A percentile compares a stretch with the other conserved stretches of the same genome.
Conservation (phyloP, 805 yeast genomes). For the Hanseniaspora vineae region DNA sequence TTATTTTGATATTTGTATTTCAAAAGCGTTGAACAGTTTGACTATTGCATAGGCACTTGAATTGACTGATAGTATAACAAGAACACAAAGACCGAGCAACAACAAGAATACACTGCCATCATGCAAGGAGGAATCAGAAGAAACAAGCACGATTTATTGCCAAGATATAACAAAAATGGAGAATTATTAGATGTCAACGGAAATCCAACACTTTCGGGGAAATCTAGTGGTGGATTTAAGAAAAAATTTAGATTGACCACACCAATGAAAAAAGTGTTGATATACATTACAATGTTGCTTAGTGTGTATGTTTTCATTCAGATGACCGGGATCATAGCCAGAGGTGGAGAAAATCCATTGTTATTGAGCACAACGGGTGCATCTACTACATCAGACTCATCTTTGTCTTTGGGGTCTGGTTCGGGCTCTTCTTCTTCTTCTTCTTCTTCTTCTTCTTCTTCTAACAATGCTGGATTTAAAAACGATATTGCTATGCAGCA, state of each 20-base stretch:
- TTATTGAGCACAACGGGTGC: background rate
- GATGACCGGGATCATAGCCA: slow-evolving; percentile 16
- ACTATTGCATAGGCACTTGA: too few relatives aligned
- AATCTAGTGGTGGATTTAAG: slow-evolving; percentile 11
- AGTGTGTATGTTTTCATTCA: slow-evolving; percentile 23
- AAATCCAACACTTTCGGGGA: background rate
- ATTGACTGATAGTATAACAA: background rate
- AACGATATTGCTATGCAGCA: slow-evolving; percentile 21
- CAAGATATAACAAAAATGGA: slow-evolving; percentile 22
- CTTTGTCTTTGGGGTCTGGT: too few relatives aligned
- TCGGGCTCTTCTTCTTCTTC: background rate
- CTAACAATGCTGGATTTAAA: slow-evolving; percentile 13
- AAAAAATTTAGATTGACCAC: slow-evolving; percentile 27
- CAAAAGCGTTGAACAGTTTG: too few relatives aligned
- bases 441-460: background rate
- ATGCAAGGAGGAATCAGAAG: slow-evolving; percentile 23
- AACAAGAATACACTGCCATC: background rate
- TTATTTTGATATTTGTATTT: too few relatives aligned
- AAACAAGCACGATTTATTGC: slow-evolving; percentile 27
- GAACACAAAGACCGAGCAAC: background rate
- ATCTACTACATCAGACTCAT: too few relatives aligned
- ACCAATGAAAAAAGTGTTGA: slow-evolving; percentile 33
- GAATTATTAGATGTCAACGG: background rate
- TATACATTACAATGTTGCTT: slow-evolving; percentile 25
- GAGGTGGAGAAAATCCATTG: slow-evolving; percentile 7